phyloP scores from a whole-genome alignment of 352 stramenopile genomes.

The Pilasporangium apinafurcum region DNA sequence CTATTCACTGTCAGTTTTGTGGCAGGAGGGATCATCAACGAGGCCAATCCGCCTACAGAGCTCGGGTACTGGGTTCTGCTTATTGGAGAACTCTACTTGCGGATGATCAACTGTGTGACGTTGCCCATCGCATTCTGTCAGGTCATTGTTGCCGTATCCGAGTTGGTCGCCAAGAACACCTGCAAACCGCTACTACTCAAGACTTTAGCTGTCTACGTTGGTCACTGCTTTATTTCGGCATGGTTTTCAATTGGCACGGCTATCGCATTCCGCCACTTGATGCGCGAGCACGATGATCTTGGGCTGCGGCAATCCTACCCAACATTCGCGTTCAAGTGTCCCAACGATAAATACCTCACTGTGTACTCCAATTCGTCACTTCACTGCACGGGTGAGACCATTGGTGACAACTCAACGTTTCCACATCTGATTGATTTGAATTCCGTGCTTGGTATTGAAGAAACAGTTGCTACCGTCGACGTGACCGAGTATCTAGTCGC shows the following conservation, averaged over 20 bases:
- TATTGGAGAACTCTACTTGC: conserved; percentile 47
- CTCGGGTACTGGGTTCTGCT: conserved; percentile 54
- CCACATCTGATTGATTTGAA: conserved; percentile 40
- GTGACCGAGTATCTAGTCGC: conserved; percentile 37
- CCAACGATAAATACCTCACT: conserved; percentile 38
- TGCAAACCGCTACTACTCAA: conserved; percentile 38
- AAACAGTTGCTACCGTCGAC: conserved; percentile 27
- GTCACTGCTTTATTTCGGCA: conserved; percentile 19
- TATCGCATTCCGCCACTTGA: conserved; percentile 17
- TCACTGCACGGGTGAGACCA: conserved; percentile 18
- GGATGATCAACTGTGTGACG: conserved; percentile 43
- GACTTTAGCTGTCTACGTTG: conserved; percentile 25
- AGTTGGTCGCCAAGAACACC: conserved; percentile 29
- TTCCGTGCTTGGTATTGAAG: conserved; percentile 27
- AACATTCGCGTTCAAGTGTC: conserved; percentile 56
- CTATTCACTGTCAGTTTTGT: conserved; percentile 30
- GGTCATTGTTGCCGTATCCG: conserved; percentile 43
- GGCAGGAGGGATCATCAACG: conserved; percentile 24
- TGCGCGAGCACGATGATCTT: conserved; percentile 25
- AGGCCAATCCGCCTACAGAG: conserved; percentile 15
- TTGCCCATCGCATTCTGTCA: conserved; percentile 63
- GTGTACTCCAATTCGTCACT: conserved; percentile 15
- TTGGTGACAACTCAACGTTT: conserved; percentile 43
- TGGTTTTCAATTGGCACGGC: conserved; percentile 19
- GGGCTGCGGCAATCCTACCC: conserved; percentile 14